Evolutionary conservation across 371 early-diverging fungal genomes (phyloP).

Genomic region (Gilbertella persicaria): DNA sequence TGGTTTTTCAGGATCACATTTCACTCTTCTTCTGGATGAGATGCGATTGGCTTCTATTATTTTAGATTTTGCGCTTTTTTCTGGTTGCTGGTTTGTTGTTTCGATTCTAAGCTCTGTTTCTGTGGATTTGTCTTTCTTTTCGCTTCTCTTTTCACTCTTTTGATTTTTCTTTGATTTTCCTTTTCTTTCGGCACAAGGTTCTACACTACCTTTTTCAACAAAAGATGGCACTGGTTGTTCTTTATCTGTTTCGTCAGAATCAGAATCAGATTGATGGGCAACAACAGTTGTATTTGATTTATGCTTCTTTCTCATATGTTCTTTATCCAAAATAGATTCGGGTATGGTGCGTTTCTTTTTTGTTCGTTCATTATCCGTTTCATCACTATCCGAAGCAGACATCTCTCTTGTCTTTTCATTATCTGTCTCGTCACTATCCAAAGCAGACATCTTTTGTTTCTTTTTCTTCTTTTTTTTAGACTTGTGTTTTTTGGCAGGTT

Average conservation of each 20-base stretch:
- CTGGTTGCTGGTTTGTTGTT: neutral
- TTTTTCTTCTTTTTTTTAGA: neutral
- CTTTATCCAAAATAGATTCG: too few species aligned
- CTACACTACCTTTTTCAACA: too few species aligned
- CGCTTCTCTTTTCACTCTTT: neutral
- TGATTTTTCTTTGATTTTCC: neutral
- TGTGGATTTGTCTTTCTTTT: neutral
- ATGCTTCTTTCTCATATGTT: neutral
- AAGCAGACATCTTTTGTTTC: neutral
- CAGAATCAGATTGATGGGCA: neutral
- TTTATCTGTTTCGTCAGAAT: conserved; percentile 12
- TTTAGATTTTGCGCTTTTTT: too few species aligned
- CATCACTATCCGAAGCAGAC: conserved; percentile 12
- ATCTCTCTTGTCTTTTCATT: neutral
- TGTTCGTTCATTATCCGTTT: conserved; percentile 3
- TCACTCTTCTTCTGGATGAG: conserved; percentile 1
- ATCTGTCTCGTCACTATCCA: conserved; percentile 11
- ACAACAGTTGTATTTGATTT: neutral
- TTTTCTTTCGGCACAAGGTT: neutral
- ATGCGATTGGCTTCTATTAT: conserved; percentile 13
- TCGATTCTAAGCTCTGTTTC: neutral
- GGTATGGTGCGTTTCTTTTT: neutral
- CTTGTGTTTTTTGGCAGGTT: neutral
- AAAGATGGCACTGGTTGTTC: too few species aligned
- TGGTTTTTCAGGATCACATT: neutral